These are phyloP conservation scores for Chaetomium tenue DNA, from an alignment of 495 filamentous ascomycete species.

Conservation along the genomic window DNA sequence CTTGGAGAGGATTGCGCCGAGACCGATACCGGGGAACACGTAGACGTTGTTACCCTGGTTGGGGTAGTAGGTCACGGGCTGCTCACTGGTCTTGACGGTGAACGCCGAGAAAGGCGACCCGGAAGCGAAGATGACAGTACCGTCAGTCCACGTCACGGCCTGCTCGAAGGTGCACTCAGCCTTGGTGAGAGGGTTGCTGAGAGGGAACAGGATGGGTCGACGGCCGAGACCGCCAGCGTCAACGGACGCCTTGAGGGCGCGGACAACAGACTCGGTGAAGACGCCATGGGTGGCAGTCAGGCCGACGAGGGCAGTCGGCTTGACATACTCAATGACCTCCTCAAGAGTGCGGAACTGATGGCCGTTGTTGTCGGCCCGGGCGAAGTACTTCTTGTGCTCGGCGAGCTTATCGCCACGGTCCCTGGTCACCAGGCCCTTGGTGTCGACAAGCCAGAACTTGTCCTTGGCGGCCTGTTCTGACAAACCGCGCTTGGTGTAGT, in stretches of 20 bases:
- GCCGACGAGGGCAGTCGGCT: constrained; percentile 91
- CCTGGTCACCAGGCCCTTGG: constrained; percentile 88
- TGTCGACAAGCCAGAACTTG: constrained; percentile 98
- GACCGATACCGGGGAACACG: constrained; percentile 95
- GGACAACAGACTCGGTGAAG: constrained; percentile 85
- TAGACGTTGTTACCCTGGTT: constrained; percentile 93
- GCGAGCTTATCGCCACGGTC: constrained; percentile 93
- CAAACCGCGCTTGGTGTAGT: constrained; percentile 88
- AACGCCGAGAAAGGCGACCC: constrained; percentile 88
- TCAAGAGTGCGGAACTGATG: constrained; percentile 86
- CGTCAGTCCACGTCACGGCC: constrained; percentile 83
- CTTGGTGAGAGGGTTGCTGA: constrained; percentile 91
- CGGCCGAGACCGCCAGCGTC: constrained; percentile 70
- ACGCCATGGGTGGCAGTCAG: constrained; percentile 91
- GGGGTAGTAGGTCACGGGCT: constrained; percentile 70
- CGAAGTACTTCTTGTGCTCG: constrained; percentile 98
- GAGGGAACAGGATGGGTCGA: constrained; percentile 84
- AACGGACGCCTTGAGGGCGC: constrained; percentile 67
- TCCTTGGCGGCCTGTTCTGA: constrained; percentile 84
- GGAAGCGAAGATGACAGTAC: constrained; percentile 87
- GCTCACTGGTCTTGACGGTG: constrained; percentile 60
- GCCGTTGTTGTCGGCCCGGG: constrained; percentile 86
- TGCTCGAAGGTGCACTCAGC: constrained; percentile 96
- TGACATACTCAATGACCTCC: constrained; percentile 88
- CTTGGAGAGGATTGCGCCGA: constrained; percentile 91